Evolutionary conservation across 441 rosid species (phyloP), one percentile per base, ranked within the genome.

Genomic region (Gossypium schwendimanii): DNA sequence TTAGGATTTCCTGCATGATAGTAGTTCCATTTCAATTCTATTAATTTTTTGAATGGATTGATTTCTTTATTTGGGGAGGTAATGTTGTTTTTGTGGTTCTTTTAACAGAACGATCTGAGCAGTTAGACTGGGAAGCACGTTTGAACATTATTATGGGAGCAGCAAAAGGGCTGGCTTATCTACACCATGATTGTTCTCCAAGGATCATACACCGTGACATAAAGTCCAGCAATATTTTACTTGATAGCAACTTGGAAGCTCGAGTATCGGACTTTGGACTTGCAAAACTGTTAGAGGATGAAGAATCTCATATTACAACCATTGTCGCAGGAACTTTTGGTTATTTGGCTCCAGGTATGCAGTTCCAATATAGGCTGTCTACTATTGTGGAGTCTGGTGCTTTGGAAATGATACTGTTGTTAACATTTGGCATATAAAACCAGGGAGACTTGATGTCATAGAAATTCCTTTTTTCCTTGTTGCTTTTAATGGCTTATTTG

Each of bases 281-380:
- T 75, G 99, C 99, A 73, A 96, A 93, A 84, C 82, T 96, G 75
- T 81, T 96, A 80, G 88, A 87, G 79, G 99, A 96, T 72, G 96
- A 93, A 83, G 99, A 96, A 81, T 91, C 99, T 61, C 99, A 96
- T 77, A 96, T 96, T 59, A 96, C 99, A 31, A 96, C 98, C 78
- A 88, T 93, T 79, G 99, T 96, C 81, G 99, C 97, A 2, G 98
- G 99, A 76, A 96, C 99, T 76, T 96, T 96, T 78, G 99, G 99
- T 69, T 93, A 96, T 82, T 78, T 93, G 66, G 99, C 99, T 79
- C 98, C 99, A 71, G 99, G 99, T 96, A 82, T 75, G 88, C 73
- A 65, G 33, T 60, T 57, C 6, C 9, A 26, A 26, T 58, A n/a
- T 44, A 44, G 26, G 15, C 52, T 49, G 33, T 64, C 53, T 72